phyloP scores from a whole-genome alignment of 768 basidiomycete species.

The Leccinum broughii region DNA sequence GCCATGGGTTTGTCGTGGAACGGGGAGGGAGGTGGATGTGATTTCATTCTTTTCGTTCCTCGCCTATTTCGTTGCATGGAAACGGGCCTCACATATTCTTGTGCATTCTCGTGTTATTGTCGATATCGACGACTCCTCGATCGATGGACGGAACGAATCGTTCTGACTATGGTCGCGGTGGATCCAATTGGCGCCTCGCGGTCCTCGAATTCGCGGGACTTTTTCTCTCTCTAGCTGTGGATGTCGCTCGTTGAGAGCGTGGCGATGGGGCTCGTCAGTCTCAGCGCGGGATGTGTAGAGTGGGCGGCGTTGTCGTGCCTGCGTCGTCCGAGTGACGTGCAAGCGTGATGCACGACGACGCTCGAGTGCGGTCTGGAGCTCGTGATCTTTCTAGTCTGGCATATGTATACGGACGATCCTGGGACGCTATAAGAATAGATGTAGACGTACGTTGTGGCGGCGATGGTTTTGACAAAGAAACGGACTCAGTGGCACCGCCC shows the following conservation, averaged over 20 bases:
- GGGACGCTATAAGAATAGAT: too few species aligned
- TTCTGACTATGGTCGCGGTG: slow-evolving; percentile 11
- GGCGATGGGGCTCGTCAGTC: slow-evolving; percentile 3
- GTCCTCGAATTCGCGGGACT: too few species aligned
- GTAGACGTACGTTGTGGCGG: too few species aligned
- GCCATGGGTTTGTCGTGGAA: background rate
- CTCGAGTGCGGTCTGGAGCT: background rate
- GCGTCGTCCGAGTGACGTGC: background rate
- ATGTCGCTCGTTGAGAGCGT: slow-evolving; percentile 3
- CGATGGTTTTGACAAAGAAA: too few species aligned
- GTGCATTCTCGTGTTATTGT: background rate
- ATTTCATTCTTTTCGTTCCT: background rate
- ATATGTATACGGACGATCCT: too few species aligned
- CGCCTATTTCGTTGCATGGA: background rate
- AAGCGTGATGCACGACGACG: background rate
- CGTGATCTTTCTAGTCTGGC: background rate
- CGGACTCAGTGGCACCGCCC: too few species aligned
- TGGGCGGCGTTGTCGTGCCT: background rate
- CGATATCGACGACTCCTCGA: slow-evolving; percentile 48
- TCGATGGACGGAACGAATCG: slow-evolving; percentile 46
- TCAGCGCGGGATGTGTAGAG: background rate
- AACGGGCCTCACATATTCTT: background rate
- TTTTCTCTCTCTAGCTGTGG: background rate
- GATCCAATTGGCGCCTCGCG: too few species aligned
- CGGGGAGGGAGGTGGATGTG: background rate